phyloP scores from a whole-genome alignment of 2,329 filamentous ascomycete genomes.

The Clonostachys solani region DNA sequence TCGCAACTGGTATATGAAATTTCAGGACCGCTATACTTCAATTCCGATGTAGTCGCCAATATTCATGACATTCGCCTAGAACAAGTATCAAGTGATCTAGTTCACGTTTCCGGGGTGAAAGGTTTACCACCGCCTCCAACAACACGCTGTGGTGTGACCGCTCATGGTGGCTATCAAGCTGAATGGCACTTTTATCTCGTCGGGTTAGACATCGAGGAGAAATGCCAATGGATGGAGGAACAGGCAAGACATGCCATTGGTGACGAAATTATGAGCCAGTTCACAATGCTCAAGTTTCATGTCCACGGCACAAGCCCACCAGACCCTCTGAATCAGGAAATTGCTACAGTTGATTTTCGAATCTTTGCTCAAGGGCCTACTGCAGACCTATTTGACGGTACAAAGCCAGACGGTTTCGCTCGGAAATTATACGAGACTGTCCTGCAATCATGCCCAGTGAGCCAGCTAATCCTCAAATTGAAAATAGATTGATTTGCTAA shows the following conservation, averaged over 20 bases:
- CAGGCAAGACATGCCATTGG: conserved; percentile 22
- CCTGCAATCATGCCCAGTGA: conserved; percentile 2
- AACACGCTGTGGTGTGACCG: conserved; percentile 1
- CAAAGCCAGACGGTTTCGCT: conserved; percentile 1
- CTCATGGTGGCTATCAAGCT: conserved; percentile 2
- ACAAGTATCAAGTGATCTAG: not conserved
- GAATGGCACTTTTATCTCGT: not conserved
- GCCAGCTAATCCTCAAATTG: not conserved
- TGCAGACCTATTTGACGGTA: conserved; percentile 18
- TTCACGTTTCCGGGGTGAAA: conserved; percentile 1
- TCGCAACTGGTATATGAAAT: conserved; percentile 30
- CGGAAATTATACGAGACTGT: conserved; percentile 3
- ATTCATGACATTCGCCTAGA: not conserved
- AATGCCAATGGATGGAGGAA: conserved; percentile 22
- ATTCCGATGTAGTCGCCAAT: conserved; percentile 2
- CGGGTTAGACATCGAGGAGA: not conserved
- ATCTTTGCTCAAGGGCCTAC: conserved; percentile 34
- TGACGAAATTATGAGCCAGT: conserved; percentile 22
- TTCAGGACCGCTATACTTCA: conserved; percentile 19
- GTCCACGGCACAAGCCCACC: conserved; percentile 9
- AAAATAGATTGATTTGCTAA: too few species aligned
- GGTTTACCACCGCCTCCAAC: conserved; percentile 2
- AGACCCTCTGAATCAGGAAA: conserved; percentile 29
- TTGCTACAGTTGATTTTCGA: conserved; percentile 38
- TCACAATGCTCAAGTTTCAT: conserved; percentile 13